Base-by-base conservation (phyloP, 495 filamentous ascomycete genomes). In the Daldinia caldariorum region DNA sequence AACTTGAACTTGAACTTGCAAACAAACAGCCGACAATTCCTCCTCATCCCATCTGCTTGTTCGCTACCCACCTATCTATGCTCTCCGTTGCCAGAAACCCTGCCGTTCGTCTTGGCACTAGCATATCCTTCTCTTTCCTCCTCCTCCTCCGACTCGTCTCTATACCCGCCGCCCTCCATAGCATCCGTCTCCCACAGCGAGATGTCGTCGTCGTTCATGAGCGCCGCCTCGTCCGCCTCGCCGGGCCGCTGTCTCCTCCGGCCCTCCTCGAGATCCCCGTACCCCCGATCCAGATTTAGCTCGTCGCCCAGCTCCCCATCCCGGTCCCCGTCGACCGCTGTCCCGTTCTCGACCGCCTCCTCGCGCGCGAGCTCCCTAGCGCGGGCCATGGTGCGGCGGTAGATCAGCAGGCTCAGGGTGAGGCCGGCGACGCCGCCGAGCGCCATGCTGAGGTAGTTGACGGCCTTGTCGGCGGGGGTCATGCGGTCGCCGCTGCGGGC, bases 311-410 rank as follows among this genome's bases (percentile, higher is more conserved):
- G 73, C 81, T 63, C 6, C 43, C 20, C 43, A 8, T 47, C 43
- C 4, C 18, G 7, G 1, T 20, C 43, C 43, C 55, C 71, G 18
- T 54, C 56, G 26, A 63, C 39, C 22, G 63, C 62, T 3, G 62
- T n/a, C 4, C 53, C 65, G 35, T 69, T 69, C 31, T 45, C 73
- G 0, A 39, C 61, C n/a, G 70, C 86, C 76, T 94, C 94, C 71
- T 93, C 90, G n/a, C 84, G 85, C 71, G 97, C 94, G 10, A 99
- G 85, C 78, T 97, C 88, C 57, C 86, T 85, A 6, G 95, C 93
- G 5, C 95, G 86, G 56, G 91, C 88, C 81, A 96, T 87, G 12
- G 96, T 98, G 64, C 89, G 87, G 74, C 82, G 86, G 81, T 97
- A 99, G 69, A 99, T 97, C 77, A 94, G 84, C 79, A 87, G 90